Percentiles rank a stretch among this genome's conserved stretches.
phyloP scores from a whole-genome alignment of 768 basidiomycete species.

The Trametes cubensis region DNA sequence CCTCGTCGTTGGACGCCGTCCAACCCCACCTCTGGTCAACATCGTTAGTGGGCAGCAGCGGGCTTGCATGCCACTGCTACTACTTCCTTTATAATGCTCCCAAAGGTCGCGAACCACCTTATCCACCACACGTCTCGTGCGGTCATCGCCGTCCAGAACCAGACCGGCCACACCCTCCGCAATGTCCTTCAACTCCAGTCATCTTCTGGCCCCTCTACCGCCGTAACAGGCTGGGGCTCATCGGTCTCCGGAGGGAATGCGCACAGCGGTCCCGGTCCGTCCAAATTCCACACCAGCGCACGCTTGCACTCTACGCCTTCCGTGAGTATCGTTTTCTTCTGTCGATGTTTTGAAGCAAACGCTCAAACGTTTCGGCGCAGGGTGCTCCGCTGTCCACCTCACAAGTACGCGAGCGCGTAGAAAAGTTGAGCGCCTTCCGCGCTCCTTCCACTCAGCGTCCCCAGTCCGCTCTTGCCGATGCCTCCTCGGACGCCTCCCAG shows the following conservation, averaged over 20 bases:
- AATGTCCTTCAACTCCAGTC: conserved; percentile 77
- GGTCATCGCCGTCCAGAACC: conserved; percentile 74
- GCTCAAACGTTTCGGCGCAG: neutral
- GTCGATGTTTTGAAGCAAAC: neutral
- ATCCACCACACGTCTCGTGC: conserved; percentile 77
- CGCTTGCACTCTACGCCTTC: conserved; percentile 71
- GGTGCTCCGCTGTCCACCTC: conserved; percentile 19
- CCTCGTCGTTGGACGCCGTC: too few species aligned
- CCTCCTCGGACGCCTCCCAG: conserved; percentile 17
- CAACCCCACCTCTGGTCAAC: neutral
- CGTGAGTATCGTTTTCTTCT: conserved; percentile 43
- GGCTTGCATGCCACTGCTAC: conserved; percentile 18
- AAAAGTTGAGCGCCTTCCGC: conserved; percentile 23
- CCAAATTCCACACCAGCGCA: conserved; percentile 72
- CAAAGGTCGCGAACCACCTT: conserved; percentile 80
- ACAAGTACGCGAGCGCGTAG: conserved; percentile 22
- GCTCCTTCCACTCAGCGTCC: conserved; percentile 15
- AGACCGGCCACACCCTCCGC: conserved; percentile 64
- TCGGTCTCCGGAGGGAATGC: conserved; percentile 52
- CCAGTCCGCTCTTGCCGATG: conserved; percentile 3
- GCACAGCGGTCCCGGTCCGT: conserved; percentile 68
- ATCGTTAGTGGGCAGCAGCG: conserved; percentile 6
- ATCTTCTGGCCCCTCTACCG: conserved; percentile 43
- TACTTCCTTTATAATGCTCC: conserved; percentile 56
- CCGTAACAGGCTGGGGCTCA: conserved; percentile 47